Conservation (phyloP, 257 asterid species). For the Nicotiana undulata region DNA sequence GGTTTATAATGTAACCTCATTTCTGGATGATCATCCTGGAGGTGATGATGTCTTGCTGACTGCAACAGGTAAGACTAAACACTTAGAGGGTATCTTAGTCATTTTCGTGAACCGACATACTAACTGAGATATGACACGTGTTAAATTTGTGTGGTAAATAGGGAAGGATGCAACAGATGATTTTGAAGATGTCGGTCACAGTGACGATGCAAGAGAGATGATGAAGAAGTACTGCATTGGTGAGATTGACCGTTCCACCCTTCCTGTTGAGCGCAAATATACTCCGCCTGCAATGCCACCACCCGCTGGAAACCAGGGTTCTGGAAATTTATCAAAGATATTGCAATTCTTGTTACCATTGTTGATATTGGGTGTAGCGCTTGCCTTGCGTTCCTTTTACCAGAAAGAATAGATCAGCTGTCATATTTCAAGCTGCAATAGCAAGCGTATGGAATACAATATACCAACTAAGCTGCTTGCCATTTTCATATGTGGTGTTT, state of each 20-base stretch:
- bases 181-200: constrained; percentile 65
- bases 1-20: constrained; percentile 55
- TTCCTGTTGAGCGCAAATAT: constrained; percentile 19
- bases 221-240: constrained; percentile 41
- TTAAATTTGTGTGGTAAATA: constrained; percentile 9
- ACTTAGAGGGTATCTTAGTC: background rate
- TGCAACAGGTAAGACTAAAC: constrained; percentile 34
- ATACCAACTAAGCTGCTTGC: background rate
- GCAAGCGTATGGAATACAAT: background rate
- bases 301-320: constrained; percentile 6
- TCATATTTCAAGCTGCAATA: background rate
- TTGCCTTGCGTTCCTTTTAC: constrained; percentile 29
- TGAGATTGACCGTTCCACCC: constrained; percentile 36
- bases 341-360: constrained; percentile 38
- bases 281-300: constrained; percentile 8
- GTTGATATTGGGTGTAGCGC: constrained; percentile 35
- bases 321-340: constrained; percentile 24
- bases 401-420: constrained; percentile 21
- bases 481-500: background rate
- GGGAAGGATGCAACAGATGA: constrained; percentile 59
- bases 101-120: background rate
- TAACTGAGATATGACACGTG: background rate
- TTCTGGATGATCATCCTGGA: constrained; percentile 70
- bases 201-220: constrained; percentile 36
- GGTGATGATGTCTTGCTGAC: constrained; percentile 53